These are phyloP conservation scores for Bryum argenteum DNA, from an alignment of 225 moss, liverwort and hornwort species.

Conservation along the genomic window DNA sequence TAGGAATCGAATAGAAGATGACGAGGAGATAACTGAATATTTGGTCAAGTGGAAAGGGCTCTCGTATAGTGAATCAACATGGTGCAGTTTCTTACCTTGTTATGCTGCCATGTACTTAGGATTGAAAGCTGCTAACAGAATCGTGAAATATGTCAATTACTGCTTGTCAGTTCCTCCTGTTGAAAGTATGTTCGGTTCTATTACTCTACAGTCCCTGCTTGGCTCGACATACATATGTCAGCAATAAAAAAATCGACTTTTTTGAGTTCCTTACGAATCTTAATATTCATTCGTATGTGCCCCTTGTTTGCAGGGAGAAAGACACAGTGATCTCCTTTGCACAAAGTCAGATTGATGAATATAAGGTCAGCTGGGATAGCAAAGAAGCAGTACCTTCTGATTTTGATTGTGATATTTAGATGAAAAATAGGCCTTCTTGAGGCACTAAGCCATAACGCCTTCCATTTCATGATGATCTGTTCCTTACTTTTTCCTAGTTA, in stretches of 20 bases:
- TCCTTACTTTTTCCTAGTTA: background rate
- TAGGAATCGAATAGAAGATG: conserved; percentile 72
- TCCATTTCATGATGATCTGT: background rate
- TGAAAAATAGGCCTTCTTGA: conserved; percentile 1
- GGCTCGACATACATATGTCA: conserved; percentile 10
- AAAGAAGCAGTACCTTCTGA: conserved; percentile 11
- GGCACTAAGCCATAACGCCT: background rate
- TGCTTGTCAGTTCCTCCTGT: background rate
- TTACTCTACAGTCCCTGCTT: conserved; percentile 16
- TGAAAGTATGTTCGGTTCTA: conserved; percentile 3
- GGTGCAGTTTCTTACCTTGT: conserved; percentile 53
- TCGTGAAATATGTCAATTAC: conserved; percentile 14
- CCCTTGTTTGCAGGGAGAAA: conserved; percentile 76
- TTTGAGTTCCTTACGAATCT: conserved; percentile 16
- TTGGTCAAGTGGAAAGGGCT: conserved; percentile 99
- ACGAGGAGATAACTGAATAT: conserved; percentile 92
- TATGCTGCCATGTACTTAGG: conserved; percentile 19
- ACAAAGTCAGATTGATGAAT: conserved; percentile 91
- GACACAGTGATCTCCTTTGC: conserved; percentile 88
- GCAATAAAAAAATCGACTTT: background rate
- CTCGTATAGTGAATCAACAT: conserved; percentile 95
- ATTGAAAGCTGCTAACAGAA: conserved; percentile 23
- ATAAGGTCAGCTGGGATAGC: conserved; percentile 71
- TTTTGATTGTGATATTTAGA: conserved; percentile 6
- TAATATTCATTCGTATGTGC: background rate